Base-by-base conservation (phyloP, 1,284 basidiomycete genomes). In the Cerrena zonata region DNA sequence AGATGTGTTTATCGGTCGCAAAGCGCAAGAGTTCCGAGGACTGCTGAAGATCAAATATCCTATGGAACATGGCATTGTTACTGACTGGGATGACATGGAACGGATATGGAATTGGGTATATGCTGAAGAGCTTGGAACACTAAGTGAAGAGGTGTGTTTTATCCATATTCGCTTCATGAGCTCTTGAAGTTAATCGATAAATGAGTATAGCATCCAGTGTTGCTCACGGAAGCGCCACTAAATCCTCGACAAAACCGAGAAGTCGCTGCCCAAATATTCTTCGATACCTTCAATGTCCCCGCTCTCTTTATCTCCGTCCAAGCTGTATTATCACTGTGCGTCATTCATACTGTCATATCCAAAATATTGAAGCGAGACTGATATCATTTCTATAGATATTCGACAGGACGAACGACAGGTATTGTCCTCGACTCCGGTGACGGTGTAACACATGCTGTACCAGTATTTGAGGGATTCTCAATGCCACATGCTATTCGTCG, bases 41-140 rank as follows among this genome's bases (percentile, higher is more conserved):
- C 73, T 98, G 55, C 77, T 98, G 55, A 95, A 95, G 76, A 95
- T 97, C 61, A 94, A 93, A 68, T 97, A 97, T 66, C 94, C 94
- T n/a, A 96, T 98, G 83, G 91, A 94, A 65, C 91, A 94, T 68
- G 91, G 91, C 18, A 89, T 94, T 52, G 90, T 94, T 4, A 91
- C 89, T 24, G 91, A 97, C 72, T 97, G 94, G 94, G 94, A 97
- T 65, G 94, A 97, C 65, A 97, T 97, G 94, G 94, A 97, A 69
- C 82, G 90, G 50, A 95, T 97, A 79, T 97, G 94, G 94, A 89
- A 80, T 58, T 94, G 92, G 86, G 89, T 97, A 42, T 98, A 97
- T 66, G 86, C 89, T 18, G 93, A 96, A 65, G 94, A 96, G 60
- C 75, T 98, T 46, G 89, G 91, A 30, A 96, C 94, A 5, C 72